Base-by-base conservation (phyloP, 106 monocot species). In the Allium fistulosum region DNA sequence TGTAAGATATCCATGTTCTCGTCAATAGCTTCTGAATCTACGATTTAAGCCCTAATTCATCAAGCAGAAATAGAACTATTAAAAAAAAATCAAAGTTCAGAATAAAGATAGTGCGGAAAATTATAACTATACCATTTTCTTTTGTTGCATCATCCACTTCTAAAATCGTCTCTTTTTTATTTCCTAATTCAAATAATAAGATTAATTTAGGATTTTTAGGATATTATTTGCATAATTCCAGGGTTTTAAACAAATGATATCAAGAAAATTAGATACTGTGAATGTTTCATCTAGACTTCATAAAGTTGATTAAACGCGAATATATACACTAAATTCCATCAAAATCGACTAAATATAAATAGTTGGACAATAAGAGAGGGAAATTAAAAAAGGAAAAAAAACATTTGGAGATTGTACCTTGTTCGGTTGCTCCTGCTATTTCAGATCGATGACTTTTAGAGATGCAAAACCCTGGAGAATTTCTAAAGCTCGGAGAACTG, bases 101-200 rank as follows among this genome's bases (percentile, higher is more conserved):
- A 46, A 16, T 11, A 60, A 14, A 13, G 58, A 50, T 55, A 12
- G 17, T 45, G 12, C 45, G 51, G 18, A 14, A 61, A 14, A 67
- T 17, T 51, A 58, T 7, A 28, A 52, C 62, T 0, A 56, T 55
- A 69, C 69, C 71, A 66, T 22, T 66, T 26, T 74, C 71, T 65
- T 69, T 51, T 9, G 17, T 65, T 18, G 17, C 45, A 71, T 37
- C 37, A 37, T 51, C 74, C 16, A 22, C 56, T n/a, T 65, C 62
- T 15, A 28, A 56, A 45, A 22, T 26, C 15, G 50, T 18, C 28
- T 49, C 28, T 57, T 5, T 37, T 37, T 7, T 49, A 65, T 51
- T 63, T 72, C 12, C 45, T 59, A 27, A 65, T 58, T 70, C 50
- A 62, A 7, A 63, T 47, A 55, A 49, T 14, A 37, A 51, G 17